phyloP scores from a whole-genome alignment of 257 asterid species.

The Paulownia fortunei region DNA sequence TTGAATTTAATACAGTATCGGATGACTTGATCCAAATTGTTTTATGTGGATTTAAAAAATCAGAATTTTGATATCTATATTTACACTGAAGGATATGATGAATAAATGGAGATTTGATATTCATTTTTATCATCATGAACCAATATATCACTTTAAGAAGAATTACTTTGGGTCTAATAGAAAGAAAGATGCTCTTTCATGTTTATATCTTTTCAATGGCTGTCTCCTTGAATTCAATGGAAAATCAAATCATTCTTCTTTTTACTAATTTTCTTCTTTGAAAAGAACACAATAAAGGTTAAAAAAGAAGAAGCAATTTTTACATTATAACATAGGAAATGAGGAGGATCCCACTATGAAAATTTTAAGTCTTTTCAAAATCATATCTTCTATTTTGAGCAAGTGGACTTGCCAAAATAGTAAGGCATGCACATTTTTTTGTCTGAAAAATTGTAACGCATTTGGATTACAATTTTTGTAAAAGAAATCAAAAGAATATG shows the following conservation, averaged over 20 bases:
- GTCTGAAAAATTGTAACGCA: neutral
- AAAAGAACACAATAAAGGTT: neutral
- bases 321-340: conserved; percentile 7
- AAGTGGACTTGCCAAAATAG: conserved; percentile 20
- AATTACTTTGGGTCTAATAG: neutral
- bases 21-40: neutral
- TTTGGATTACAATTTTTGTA: neutral
- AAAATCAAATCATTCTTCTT: neutral
- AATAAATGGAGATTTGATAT: neutral
- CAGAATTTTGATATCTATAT: neutral
- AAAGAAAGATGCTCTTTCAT: neutral
- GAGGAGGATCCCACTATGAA: neutral
- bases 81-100: neutral
- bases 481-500: neutral
- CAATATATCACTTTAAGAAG: neutral
- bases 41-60: neutral
- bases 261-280: neutral
- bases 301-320: neutral
- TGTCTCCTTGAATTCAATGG: conserved; percentile 11
- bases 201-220: neutral
- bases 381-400: neutral
- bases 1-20: neutral
- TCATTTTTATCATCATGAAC: neutral
- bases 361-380: neutral
- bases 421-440: neutral